Conservation (phyloP, 2,329 filamentous ascomycete genomes). For the Metarhizium humberi region DNA sequence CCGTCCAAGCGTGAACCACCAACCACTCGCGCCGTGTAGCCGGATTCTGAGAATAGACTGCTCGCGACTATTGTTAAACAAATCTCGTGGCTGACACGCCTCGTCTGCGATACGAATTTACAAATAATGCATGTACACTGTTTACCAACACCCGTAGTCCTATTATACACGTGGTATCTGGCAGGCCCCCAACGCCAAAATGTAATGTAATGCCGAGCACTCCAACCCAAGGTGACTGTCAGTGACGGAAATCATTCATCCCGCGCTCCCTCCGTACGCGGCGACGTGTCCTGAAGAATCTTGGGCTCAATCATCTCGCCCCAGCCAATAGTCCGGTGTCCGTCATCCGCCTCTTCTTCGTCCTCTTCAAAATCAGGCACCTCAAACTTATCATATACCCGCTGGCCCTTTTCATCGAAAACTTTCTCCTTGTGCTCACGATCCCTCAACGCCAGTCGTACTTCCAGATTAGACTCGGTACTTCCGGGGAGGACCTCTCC, state of each 20-base stretch:
- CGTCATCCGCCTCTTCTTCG: slow-evolving; percentile 51
- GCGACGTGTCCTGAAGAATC: slow-evolving; percentile 38
- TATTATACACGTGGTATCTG: neutral
- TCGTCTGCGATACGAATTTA: neutral
- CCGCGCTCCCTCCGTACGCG: neutral
- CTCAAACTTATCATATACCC: slow-evolving; percentile 72
- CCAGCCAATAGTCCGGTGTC: slow-evolving; percentile 50
- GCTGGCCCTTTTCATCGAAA: slow-evolving; percentile 57
- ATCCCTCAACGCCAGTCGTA: slow-evolving; percentile 63
- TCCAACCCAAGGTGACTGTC: neutral
- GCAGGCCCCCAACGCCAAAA: neutral
- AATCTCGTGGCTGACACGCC: neutral
- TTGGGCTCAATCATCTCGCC: slow-evolving; percentile 59
- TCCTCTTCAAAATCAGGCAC: slow-evolving; percentile 55
- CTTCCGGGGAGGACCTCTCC: slow-evolving; percentile 52
- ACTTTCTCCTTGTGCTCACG: slow-evolving; percentile 46
- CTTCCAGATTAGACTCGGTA: slow-evolving; percentile 41
- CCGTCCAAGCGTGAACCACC: too few relatives aligned
- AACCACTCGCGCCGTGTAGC: too few relatives aligned
- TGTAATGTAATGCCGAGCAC: neutral
- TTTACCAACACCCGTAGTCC: neutral
- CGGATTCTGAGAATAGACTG: too few relatives aligned
- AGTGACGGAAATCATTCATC: neutral
- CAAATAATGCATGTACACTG: neutral
- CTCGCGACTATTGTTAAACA: too few relatives aligned